Percentiles rank a stretch among this genome's conserved stretches.
These are phyloP conservation scores for Gilbertella persicaria DNA, from an alignment of 371 early-diverging fungal species.

Conservation along the genomic window DNA sequence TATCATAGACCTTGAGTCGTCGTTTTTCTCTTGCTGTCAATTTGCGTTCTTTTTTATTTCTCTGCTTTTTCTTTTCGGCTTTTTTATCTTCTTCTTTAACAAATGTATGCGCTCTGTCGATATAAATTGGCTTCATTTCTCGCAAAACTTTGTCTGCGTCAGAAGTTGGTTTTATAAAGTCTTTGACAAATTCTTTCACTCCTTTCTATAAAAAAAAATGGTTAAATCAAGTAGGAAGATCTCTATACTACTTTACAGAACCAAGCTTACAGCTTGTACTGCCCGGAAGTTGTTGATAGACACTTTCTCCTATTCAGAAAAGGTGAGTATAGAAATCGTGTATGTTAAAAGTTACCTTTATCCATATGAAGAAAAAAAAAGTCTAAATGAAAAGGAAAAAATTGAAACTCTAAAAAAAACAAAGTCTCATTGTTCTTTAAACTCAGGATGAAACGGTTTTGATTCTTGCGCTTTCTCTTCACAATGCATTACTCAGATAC, in stretches of 20 bases:
- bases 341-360: neutral
- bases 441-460: neutral
- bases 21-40: slow-evolving; percentile 68
- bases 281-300: slow-evolving; percentile 17
- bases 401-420: neutral
- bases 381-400: neutral
- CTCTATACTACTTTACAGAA: too few relatives aligned
- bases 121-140: slow-evolving; percentile 11
- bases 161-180: slow-evolving; percentile 20
- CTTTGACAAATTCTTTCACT: slow-evolving; percentile 19
- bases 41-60: slow-evolving; percentile 37
- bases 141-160: slow-evolving; percentile 7
- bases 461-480: neutral
- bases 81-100: slow-evolving; percentile 21
- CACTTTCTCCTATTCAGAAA: slow-evolving; percentile 16
- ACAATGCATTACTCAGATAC: neutral
- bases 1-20: slow-evolving; percentile 61
- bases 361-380: neutral
- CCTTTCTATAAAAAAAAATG: neutral
- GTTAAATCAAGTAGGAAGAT: neutral
- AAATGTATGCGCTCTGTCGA: slow-evolving; percentile 21
- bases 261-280: slow-evolving; percentile 3
- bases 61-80: slow-evolving; percentile 18
- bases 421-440: neutral
- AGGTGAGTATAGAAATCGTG: too few relatives aligned